Base-by-base conservation (phyloP, 2,329 filamentous ascomycete species). In the Bipolaris cookei region DNA sequence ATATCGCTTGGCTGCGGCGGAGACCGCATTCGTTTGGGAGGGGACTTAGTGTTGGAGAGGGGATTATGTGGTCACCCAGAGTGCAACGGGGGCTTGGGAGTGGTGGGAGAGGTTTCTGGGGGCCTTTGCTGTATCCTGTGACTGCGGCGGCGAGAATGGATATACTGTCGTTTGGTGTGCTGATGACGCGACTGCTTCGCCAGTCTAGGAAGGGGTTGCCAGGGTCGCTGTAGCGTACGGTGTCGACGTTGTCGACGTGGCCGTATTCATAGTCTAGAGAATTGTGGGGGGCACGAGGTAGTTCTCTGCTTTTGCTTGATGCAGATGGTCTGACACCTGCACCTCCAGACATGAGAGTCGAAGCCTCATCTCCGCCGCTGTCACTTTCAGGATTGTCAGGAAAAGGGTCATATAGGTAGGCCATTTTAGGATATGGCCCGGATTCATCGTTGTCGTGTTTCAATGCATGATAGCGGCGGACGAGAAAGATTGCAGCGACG, bases 321-420 rank as follows among this genome's bases (percentile, higher is more conserved):
- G 21, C 20, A 3, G 43, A 30, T 18, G 54, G 58, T 20, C 54
- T 52, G 1, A 59, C 61, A 30, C 37, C 50, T 14, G 63, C 57
- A 32, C 58, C 64, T 18, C 70, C 67, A 6, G 68, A 70, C 66
- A 71, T 72, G 3, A 64, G 48, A 44, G 64, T 58, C 21, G 63
- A 41, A 41, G 66, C 54, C 34, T 71, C 68, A n/a, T 60, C 59
- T 45, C 42, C 20, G n/a, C 39, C 34, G 14, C 23, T 57, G 32
- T 21, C 20, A 13, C 25, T 42, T 30, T 21, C 49, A 28, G 54
- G 51, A 18, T 55, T 52, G 8, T 59, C 52, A 8, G 59, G 56
- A 6, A 58, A 57, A 47, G 75, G 69, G 50, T 76, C 73, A 50
- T 77, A 76, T 3, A 76, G 54, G 37, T 73, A 75, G 6, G 71